Evolutionary conservation across 176 grass and related monocot genomes (phyloP), one percentile per base, ranked within the genome.

Genomic region (Alopecurus myosuroides): DNA sequence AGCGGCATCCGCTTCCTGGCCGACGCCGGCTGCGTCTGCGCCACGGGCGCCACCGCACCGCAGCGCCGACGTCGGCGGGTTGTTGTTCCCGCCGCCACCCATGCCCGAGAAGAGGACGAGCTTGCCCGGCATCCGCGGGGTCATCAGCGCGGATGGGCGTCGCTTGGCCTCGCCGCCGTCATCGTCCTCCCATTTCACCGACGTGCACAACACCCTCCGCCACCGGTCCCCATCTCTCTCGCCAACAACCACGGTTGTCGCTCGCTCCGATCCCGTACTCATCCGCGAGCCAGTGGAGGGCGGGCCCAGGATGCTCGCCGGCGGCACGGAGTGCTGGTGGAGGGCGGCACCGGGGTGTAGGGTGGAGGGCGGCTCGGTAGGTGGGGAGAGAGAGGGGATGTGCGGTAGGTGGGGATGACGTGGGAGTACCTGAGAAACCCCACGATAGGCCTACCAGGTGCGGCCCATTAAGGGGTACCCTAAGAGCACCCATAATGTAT

Each of bases 201-300:
- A 95, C 48, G 95, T 98, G 89, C 95, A 98, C 48, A 98, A 86
- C 14, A 93, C 93, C 85, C 95, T 93, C 86, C 93, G 89, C 95
- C 95, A 98, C 73, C 91, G 42, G 80, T 98, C 29, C 91, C 85
- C 96, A 95, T 98, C 28, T 69, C 3, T 25, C 83, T 46, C 48
- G 6, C 20, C 15, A 7, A 30, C 37, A 2, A 6, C 4, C 0
- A 37, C 67, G 7, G 37, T n/a, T n/a, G n/a, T 4, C 0, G 9
- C 35, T 10, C 1, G 26, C 26, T 33, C n/a, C n/a, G n/a, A n/a
- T n/a, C n/a, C n/a, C n/a, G n/a, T n/a, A n/a, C n/a, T n/a, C n/a
- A n/a, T n/a, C n/a, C n/a, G n/a, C n/a, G n/a, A n/a, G n/a, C n/a
- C n/a, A n/a, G n/a, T n/a, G n/a, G n/a, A n/a, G n/a, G n/a, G n/a